Percentiles rank a stretch among this genome's conserved stretches.
Conservation (phyloP, 805 yeast species). For the Wickerhamiella dianesei region DNA sequence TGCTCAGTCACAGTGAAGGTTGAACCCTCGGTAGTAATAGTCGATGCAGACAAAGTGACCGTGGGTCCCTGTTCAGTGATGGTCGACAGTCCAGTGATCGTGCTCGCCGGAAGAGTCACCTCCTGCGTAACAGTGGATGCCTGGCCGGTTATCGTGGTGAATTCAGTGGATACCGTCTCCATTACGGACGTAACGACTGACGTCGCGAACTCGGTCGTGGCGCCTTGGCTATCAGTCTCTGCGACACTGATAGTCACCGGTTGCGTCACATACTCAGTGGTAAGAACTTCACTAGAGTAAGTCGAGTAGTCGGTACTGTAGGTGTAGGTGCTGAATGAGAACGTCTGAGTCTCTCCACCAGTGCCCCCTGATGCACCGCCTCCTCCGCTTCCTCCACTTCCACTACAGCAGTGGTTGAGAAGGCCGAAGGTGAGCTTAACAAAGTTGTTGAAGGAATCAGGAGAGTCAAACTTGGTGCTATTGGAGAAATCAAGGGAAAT, state of each 20-base stretch:
- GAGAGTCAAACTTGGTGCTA: not conserved
- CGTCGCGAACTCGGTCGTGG: not conserved
- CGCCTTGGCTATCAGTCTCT: not conserved
- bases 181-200: not conserved
- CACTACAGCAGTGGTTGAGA: not conserved
- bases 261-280: not conserved
- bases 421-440: constrained; percentile 4
- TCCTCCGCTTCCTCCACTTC: not conserved
- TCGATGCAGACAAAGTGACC: constrained; percentile 3
- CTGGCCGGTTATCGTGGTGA: not conserved
- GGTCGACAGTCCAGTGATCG: not conserved
- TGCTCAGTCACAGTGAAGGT: not conserved
- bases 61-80: constrained; percentile 1
- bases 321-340: not conserved
- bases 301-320: not conserved
- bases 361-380: not conserved
- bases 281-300: not conserved
- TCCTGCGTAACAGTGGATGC: not conserved
- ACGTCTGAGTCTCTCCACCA: not conserved
- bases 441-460: constrained; percentile 3
- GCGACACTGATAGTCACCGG: not conserved
- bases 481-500: constrained; percentile 3
- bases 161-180: not conserved
- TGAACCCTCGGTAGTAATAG: not conserved
- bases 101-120: not conserved